Base-by-base conservation (phyloP, 225 moss, liverwort and hornwort species). In the Climacium dendroides region DNA sequence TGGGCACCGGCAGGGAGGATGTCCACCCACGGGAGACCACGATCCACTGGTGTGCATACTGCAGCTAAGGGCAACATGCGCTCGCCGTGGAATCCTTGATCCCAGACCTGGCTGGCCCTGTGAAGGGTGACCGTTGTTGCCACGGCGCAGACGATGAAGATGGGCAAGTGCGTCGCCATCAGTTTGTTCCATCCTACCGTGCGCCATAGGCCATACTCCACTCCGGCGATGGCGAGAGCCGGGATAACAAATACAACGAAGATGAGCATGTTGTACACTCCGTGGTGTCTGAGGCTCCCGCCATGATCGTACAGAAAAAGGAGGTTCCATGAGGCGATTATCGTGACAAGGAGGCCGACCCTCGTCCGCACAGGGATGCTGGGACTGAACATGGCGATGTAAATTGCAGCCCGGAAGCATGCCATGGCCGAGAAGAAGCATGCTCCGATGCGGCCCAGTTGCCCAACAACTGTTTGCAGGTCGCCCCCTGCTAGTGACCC, bases 1-100 rank as follows among this genome's bases (percentile, higher is more conserved):
- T 92, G 92, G 55, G 84, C 80, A 25, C 92, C 92, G 55, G 73
- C 86, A 54, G 93, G 93, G 74, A 90, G 84, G 86, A 93, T 82
- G 86, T 93, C 92, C 59, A 91, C 86, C 92, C 92, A 92, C 16
- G 93, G 92, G n/a, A 90, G 89, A 78, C 93, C 93, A 78, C 88
- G 88, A n/a, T 92, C 67, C 52, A 92, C 87, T 14, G 93, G 93
- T 78, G 69, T 89, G 79, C 92, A 93, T 61, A 35, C 59, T 66
- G 89, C 79, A 72, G 77, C 65, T 54, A 90, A 79, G 45, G 93
- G 89, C 78, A 90, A 26, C 25, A 92, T 85, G 52, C 83, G 89
- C 70, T 93, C 92, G 65, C 91, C 92, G 79, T 89, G 93, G 54
- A 92, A 93, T 82, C 92, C 93, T 91, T 35, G 88, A 84, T 91